phyloP scores from a whole-genome alignment of 2,329 filamentous ascomycete genomes.

The Raffaelea arxii region DNA sequence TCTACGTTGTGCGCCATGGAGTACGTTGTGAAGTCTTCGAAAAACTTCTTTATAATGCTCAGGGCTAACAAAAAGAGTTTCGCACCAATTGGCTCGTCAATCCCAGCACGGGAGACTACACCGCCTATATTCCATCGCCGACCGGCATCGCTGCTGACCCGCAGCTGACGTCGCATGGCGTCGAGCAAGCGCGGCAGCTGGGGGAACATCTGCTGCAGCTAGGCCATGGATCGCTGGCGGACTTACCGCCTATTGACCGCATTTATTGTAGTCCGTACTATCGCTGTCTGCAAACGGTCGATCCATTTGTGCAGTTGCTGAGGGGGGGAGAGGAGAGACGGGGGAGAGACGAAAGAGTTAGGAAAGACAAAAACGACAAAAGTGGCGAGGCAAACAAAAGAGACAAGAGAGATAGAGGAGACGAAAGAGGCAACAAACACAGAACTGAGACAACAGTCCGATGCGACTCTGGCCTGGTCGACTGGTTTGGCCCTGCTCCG shows the following conservation, averaged over 20 bases:
- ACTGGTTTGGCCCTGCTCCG: slow-evolving; percentile 84
- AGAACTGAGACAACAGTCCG: slow-evolving; percentile 38
- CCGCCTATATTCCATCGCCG: slow-evolving; percentile 62
- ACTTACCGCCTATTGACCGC: slow-evolving; percentile 59
- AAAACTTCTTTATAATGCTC: slow-evolving; percentile 1
- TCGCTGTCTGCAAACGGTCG: slow-evolving; percentile 75
- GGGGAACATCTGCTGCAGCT: slow-evolving; percentile 46
- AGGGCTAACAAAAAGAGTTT: slow-evolving; percentile 62
- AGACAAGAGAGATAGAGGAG: neutral
- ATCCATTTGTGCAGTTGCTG: slow-evolving; percentile 45
- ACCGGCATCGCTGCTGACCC: slow-evolving; percentile 86
- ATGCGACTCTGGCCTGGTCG: slow-evolving; percentile 53
- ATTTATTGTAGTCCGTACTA: slow-evolving; percentile 85
- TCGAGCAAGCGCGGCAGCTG: slow-evolving; percentile 72
- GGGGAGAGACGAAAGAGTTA: neutral
- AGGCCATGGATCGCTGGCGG: slow-evolving; percentile 10
- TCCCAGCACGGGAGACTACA: slow-evolving; percentile 68
- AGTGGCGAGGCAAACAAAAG: neutral
- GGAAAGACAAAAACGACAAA: neutral
- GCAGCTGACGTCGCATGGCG: slow-evolving; percentile 76
- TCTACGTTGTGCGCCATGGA: slow-evolving; percentile 67
- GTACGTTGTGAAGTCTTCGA: slow-evolving; percentile 38
- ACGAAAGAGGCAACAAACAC: neutral
- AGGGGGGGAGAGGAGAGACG: neutral
- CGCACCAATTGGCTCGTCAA: slow-evolving; percentile 86